phyloP scores from a whole-genome alignment of 1,284 basidiomycete species.

The Phaffia rhodozyma region DNA sequence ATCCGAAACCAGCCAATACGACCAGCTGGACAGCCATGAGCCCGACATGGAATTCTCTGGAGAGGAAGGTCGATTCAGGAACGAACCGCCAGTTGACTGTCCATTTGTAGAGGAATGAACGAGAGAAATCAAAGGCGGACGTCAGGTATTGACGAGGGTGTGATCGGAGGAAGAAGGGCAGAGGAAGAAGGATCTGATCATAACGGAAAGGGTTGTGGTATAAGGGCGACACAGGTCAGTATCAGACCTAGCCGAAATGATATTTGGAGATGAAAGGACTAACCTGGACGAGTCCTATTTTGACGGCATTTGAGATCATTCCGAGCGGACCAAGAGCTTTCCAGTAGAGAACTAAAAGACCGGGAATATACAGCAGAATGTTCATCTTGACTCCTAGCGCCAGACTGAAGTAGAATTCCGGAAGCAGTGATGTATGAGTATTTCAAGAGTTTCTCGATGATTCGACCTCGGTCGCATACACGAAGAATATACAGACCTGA shows the following conservation, averaged over 20 bases:
- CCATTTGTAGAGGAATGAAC: slow-evolving; percentile 89
- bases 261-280: slow-evolving; percentile 47
- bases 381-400: slow-evolving; percentile 96
- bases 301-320: slow-evolving; percentile 45
- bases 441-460: neutral
- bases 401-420: slow-evolving; percentile 40
- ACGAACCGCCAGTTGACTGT: slow-evolving; percentile 96
- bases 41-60: slow-evolving; percentile 46
- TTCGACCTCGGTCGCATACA: neutral
- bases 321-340: slow-evolving; percentile 53
- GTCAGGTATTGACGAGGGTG: slow-evolving; percentile 48
- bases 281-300: slow-evolving; percentile 42
- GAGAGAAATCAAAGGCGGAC: slow-evolving; percentile 74
- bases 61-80: slow-evolving; percentile 60
- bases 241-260: slow-evolving; percentile 44
- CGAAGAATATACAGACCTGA: slow-evolving; percentile 48
- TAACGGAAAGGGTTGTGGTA: neutral
- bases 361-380: slow-evolving; percentile 81
- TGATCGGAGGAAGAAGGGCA: slow-evolving; percentile 50
- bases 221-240: slow-evolving; percentile 32
- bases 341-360: slow-evolving; percentile 65
- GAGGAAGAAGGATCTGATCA: slow-evolving; percentile 53
- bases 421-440: neutral
- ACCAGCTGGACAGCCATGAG: slow-evolving; percentile 56
- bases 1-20: slow-evolving; percentile 2